Evolutionary conservation across 2,329 filamentous ascomycete genomes (phyloP), one percentile per base, ranked within the genome.

Genomic region (Pseudonectria foliicola): DNA sequence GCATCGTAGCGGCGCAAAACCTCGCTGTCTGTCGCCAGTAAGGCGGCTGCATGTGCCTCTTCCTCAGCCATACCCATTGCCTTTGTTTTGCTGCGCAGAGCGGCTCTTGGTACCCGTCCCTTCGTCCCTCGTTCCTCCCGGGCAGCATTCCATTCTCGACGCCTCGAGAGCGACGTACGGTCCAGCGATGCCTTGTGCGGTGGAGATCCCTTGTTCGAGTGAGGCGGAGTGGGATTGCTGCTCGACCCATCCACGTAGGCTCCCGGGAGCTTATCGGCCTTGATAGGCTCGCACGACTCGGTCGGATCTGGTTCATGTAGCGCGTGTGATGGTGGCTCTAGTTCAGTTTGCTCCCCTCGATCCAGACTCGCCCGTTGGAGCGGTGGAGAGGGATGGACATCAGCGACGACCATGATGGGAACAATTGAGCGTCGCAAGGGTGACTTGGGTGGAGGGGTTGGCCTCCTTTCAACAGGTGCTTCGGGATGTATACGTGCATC

Each of bases 331-430:
- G 18, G 5, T 8, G 18, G 18, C 18, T 21, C 18, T 8, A 8
- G 18, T 8, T 21, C 18, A 21, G 18, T 21, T 21, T 21, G 18
- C 18, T 21, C 18, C 5, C 18, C 18, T 8, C 8, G 39, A 21
- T 14, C 45, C 37, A 7, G 35, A 35, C 24, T 29, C 25, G 27
- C 27, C 27, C 14, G 28, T 31, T 21, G 30, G 25, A 13, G 36
- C 29, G 12, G 43, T 38, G 13, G 14, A 40, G 38, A 26, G 24
- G 31, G 62, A 14, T 59, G 41, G n/a, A 65, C 44, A 15, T 63
- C 52, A 11, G 54, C 53, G 2, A 66, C 59, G 3, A 64, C 61
- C 54, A 67, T 62, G 27, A 70, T 57, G 24, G 56, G 49, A 16
- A 54, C 58, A 14, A 66, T 46, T 5, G 52, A 55, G 13, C 43